Conservation (phyloP, 1,284 basidiomycete species). For the Pseudozyma thailandica region DNA sequence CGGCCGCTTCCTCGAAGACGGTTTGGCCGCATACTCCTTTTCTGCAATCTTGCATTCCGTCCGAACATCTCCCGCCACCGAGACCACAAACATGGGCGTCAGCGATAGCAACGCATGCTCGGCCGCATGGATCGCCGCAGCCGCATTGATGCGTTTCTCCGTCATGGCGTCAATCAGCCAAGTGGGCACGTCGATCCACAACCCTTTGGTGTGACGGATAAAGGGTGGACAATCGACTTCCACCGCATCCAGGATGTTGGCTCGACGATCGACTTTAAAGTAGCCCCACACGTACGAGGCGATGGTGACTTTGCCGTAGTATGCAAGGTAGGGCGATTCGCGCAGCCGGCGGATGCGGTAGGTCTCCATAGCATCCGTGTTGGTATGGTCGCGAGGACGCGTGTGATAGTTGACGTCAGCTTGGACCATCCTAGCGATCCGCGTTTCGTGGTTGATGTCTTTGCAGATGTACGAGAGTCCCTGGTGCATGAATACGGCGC, state of each 20-base stretch:
- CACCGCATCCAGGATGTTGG: slow-evolving; percentile 79
- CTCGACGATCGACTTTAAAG: slow-evolving; percentile 65
- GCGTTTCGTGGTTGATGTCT: slow-evolving; percentile 83
- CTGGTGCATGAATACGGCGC: slow-evolving; percentile 70
- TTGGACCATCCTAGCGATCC: slow-evolving; percentile 77
- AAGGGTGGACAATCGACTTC: slow-evolving; percentile 83
- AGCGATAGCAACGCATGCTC: slow-evolving; percentile 83
- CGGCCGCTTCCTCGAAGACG: slow-evolving; percentile 78
- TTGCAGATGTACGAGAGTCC: slow-evolving; percentile 73
- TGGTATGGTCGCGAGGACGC: slow-evolving; percentile 73
- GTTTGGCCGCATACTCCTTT: slow-evolving; percentile 78
- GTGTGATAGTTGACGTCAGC: slow-evolving; percentile 87
- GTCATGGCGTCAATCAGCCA: slow-evolving; percentile 72
- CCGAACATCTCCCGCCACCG: slow-evolving; percentile 75
- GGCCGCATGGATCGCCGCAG: slow-evolving; percentile 85
- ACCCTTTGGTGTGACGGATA: slow-evolving; percentile 79
- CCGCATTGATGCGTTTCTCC: slow-evolving; percentile 74
- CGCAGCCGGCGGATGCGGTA: slow-evolving; percentile 79
- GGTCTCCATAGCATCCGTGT: slow-evolving; percentile 82
- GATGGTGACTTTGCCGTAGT: slow-evolving; percentile 79
- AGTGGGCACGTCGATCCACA: slow-evolving; percentile 86
- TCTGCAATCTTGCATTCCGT: slow-evolving; percentile 84
- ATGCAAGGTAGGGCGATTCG: slow-evolving; percentile 74
- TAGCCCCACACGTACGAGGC: slow-evolving; percentile 78
- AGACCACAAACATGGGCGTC: slow-evolving; percentile 76